A percentile compares a stretch with the other conserved stretches of the same genome.
These are phyloP conservation scores for Gamarada debralockiae DNA, from an alignment of 495 filamentous ascomycete species.

Conservation along the genomic window DNA sequence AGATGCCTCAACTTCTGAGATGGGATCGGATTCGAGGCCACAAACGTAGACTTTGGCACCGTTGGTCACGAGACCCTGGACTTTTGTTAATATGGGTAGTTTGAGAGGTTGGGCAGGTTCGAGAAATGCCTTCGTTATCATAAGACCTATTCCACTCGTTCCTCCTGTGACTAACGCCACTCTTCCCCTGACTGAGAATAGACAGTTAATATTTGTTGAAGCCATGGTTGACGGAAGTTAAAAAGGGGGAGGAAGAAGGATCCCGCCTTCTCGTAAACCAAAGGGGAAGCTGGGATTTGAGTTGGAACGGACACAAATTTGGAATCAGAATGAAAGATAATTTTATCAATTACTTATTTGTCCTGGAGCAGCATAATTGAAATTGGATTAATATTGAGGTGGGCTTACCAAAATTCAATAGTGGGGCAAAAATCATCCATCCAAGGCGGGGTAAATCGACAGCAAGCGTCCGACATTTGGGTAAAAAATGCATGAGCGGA, in stretches of 20 bases:
- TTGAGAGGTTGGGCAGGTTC: neutral
- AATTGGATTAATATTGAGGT: too few species aligned
- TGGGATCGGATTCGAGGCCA: constrained; percentile 33
- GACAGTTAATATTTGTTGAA: constrained; percentile 20
- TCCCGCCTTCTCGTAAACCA: too few species aligned
- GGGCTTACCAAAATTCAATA: too few species aligned
- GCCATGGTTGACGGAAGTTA: constrained; percentile 17
- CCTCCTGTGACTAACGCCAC: constrained; percentile 42
- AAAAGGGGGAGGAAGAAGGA: neutral
- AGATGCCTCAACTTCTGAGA: constrained; percentile 28
- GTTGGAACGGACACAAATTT: too few species aligned
- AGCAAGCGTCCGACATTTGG: too few species aligned
- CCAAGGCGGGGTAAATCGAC: too few species aligned
- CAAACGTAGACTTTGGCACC: constrained; percentile 41
- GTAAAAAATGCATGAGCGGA: too few species aligned
- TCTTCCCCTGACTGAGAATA: constrained; percentile 33
- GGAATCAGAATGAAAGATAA: too few species aligned
- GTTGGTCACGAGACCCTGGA: constrained; percentile 37
- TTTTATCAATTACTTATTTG: too few species aligned
- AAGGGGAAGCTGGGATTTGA: neutral
- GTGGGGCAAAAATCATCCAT: too few species aligned
- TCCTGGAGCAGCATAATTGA: too few species aligned
- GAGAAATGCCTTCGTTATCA: constrained; percentile 35
- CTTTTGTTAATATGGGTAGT: neutral
- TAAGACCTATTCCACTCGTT: constrained; percentile 40